phyloP scores from a whole-genome alignment of 2,329 filamentous ascomycete species.

The Paraphaeosphaeria minitans region DNA sequence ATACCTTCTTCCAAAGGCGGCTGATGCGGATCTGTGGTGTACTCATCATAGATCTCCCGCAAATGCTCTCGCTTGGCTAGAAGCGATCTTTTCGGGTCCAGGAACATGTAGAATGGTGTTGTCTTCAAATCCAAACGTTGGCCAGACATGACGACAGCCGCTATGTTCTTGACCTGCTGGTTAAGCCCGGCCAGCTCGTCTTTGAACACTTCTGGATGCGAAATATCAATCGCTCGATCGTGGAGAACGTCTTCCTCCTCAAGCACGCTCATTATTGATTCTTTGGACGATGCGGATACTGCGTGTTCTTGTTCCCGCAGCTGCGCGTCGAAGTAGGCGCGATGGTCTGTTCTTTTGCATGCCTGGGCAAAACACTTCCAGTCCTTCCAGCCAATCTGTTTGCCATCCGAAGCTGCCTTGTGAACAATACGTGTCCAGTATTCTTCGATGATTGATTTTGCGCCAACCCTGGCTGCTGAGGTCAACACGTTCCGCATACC shows the following conservation, averaged over 20 bases:
- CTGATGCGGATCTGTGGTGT: constrained; percentile 49
- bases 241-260: constrained; percentile 11
- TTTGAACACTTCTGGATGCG: constrained; percentile 23
- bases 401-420: constrained; percentile 27
- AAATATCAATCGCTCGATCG: constrained; percentile 14
- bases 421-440: constrained; percentile 36
- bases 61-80: constrained; percentile 36
- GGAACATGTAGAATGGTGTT: constrained; percentile 45
- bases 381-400: constrained; percentile 30
- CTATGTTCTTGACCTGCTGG: constrained; percentile 33
- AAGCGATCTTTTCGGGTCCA: constrained; percentile 32
- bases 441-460: constrained; percentile 33
- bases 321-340: constrained; percentile 34
- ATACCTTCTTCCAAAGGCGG: constrained; percentile 22
- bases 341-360: constrained; percentile 28
- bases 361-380: constrained; percentile 43
- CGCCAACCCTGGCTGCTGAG: constrained; percentile 35
- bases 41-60: constrained; percentile 51
- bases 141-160: constrained; percentile 39
- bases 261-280: constrained; percentile 11
- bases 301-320: constrained; percentile 31
- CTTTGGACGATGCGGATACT: constrained; percentile 20
- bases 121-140: constrained; percentile 42
- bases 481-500: constrained; percentile 30
- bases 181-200: constrained; percentile 28